These are phyloP conservation scores for Dendrothele bispora DNA, from an alignment of 768 basidiomycete species.

Conservation along the genomic window DNA sequence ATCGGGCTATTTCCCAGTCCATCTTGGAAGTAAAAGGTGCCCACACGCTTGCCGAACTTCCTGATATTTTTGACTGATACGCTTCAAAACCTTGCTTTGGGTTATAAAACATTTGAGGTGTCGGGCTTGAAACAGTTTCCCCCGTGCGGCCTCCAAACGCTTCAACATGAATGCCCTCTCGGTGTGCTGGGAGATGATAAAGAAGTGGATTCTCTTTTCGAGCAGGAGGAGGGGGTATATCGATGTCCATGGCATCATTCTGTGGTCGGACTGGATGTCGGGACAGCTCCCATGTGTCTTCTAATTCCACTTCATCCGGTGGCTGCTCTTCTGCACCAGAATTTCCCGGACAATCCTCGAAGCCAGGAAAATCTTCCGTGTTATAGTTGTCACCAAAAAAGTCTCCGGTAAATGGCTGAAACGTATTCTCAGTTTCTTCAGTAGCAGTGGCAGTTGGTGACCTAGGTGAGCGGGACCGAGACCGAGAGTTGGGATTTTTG, in stretches of 20 bases:
- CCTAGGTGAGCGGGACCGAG: no score
- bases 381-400: neutral
- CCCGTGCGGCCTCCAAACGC: neutral
- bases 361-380: neutral
- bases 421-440: no score
- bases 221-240: neutral
- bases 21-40: conserved; percentile 25
- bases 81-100: neutral
- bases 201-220: neutral
- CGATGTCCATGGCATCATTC: neutral
- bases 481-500: no score
- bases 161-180: neutral
- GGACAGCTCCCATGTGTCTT: neutral
- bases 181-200: neutral
- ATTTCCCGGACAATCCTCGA: neutral
- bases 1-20: no score
- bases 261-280: neutral
- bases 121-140: no score
- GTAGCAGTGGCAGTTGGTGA: no score
- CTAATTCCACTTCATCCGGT: neutral
- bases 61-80: neutral
- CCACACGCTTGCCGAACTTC: conserved; percentile 9
- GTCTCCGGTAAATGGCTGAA: neutral
- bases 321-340: neutral
- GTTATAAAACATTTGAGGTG: neutral